These are phyloP conservation scores for Chamaecrista fasciculata DNA, from an alignment of 306 rosid genomes.

Conservation along the genomic window DNA sequence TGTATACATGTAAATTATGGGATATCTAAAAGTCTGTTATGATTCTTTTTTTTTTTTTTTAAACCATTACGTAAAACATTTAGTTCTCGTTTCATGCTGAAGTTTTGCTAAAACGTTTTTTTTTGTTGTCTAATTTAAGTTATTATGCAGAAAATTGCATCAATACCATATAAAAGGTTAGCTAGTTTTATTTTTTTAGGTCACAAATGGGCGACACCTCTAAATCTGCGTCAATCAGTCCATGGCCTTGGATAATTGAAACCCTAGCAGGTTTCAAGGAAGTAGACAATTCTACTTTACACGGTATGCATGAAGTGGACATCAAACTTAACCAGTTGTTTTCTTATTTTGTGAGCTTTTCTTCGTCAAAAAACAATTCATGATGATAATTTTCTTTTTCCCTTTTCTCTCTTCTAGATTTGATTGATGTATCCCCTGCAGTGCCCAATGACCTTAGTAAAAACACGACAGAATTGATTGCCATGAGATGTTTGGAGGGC, in stretches of 20 bases:
- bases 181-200: not conserved
- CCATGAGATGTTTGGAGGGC: constrained; percentile 71
- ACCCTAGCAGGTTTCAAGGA: constrained; percentile 49
- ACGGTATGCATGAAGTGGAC: constrained; percentile 34
- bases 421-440: constrained; percentile 46
- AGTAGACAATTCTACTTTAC: constrained; percentile 39
- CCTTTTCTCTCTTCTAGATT: constrained; percentile 37
- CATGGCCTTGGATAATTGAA: constrained; percentile 76
- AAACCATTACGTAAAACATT: not conserved
- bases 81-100: not conserved
- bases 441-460: constrained; percentile 32
- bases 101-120: not conserved
- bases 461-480: constrained; percentile 55
- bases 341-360: not conserved
- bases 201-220: constrained; percentile 38
- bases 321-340: not conserved
- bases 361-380: not conserved
- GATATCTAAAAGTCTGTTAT: too few species aligned
- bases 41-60: not conserved
- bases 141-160: not conserved
- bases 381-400: not conserved
- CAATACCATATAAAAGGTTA: not conserved
- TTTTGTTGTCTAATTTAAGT: not conserved
- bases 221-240: constrained; percentile 33
- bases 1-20: too few species aligned